Conservation (phyloP, 768 basidiomycete species). For the Collybia nuda region DNA sequence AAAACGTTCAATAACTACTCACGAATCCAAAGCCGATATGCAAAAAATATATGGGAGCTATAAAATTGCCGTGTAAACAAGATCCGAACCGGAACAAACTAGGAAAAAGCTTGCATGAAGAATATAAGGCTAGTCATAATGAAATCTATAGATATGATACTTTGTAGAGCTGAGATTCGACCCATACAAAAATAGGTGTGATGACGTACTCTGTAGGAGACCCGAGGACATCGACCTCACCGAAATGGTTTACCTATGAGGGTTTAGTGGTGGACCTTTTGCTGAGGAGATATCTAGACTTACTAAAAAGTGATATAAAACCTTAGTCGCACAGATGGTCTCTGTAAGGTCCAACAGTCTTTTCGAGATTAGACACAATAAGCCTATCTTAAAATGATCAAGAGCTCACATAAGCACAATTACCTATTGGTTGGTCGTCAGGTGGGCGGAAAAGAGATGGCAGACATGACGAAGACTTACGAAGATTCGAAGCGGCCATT, state of each 20-base stretch:
- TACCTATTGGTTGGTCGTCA: not conserved
- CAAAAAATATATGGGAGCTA: not conserved
- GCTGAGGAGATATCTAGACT: not conserved
- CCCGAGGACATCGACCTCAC: not conserved
- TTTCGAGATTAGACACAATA: not conserved
- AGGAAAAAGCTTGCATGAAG: not conserved
- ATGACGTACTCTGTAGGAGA: not conserved
- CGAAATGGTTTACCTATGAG: not conserved
- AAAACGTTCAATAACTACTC: not conserved
- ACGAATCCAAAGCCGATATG: not conserved
- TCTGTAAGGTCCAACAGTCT: constrained; percentile 5
- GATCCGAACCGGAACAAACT: too few relatives aligned
- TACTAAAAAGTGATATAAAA: constrained; percentile 1
- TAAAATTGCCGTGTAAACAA: not conserved
- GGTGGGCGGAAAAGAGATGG: not conserved
- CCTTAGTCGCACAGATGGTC: not conserved
- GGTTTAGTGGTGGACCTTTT: not conserved
- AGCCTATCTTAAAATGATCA: not conserved
- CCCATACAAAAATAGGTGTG: not conserved
- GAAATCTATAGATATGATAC: constrained; percentile 1
- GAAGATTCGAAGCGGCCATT: constrained; percentile 3
- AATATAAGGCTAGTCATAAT: not conserved
- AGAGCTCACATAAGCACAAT: not conserved
- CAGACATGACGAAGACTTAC: not conserved
- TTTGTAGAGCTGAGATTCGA: not conserved